phyloP scores from a whole-genome alignment of 2,329 filamentous ascomycete species.

The Amauroascus niger region DNA sequence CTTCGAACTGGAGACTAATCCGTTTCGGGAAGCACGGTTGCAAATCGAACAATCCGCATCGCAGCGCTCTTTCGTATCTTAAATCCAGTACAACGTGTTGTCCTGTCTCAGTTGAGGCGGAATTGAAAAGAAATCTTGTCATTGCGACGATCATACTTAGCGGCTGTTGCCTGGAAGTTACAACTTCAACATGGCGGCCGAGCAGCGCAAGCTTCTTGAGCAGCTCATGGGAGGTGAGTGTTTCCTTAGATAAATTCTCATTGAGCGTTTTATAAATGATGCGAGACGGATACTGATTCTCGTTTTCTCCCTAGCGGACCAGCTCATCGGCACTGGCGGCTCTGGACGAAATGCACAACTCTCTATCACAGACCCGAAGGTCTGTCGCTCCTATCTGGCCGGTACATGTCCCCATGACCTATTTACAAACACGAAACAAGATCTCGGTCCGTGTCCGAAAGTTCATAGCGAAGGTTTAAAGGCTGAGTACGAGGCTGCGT shows the following conservation, averaged over 20 bases:
- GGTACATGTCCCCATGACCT: constrained; percentile 96
- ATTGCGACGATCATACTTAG: background rate
- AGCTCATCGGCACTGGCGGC: constrained; percentile 70
- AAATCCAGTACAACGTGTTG: background rate
- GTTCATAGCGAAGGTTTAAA: constrained; percentile 83
- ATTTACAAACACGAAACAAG: constrained; percentile 99
- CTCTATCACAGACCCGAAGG: constrained; percentile 80
- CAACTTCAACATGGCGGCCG: constrained; percentile 63
- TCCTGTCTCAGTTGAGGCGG: background rate
- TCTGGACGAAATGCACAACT: constrained; percentile 68
- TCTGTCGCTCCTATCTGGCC: constrained; percentile 86
- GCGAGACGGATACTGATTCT: constrained; percentile 22
- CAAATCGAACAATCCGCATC: background rate
- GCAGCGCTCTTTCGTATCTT: background rate
- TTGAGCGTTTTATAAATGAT: background rate
- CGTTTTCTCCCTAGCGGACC: constrained; percentile 35
- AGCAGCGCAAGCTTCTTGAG: constrained; percentile 97
- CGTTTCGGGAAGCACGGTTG: background rate
- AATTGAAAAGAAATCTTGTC: background rate
- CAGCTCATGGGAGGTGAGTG: constrained; percentile 59
- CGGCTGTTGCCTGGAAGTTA: background rate
- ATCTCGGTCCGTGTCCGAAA: constrained; percentile 80
- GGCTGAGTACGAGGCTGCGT: constrained; percentile 70
- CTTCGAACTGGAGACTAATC: background rate
- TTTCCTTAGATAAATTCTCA: background rate